Evolutionary conservation across 1,139 yeast genomes (phyloP).

Genomic region (Pneumocystis murina): DNA sequence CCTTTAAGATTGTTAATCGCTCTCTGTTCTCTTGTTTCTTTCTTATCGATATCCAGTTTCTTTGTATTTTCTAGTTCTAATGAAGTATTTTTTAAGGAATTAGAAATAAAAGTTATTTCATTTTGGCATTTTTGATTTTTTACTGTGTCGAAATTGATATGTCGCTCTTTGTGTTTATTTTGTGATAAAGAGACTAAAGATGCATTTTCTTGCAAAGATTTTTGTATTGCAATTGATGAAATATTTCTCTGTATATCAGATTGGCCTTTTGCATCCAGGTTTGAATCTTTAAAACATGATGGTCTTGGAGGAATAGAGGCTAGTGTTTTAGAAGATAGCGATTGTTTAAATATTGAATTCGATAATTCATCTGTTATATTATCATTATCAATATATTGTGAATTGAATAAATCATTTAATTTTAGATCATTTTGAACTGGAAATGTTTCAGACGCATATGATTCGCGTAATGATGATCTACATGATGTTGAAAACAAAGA

Average conservation of each 20-base stretch:
- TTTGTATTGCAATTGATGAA: not conserved
- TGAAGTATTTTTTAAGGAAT: not conserved
- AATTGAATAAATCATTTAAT: not conserved
- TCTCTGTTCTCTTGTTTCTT: slow-evolving; percentile 13
- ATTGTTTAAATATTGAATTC: not conserved
- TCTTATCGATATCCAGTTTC: not conserved
- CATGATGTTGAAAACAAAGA: not conserved
- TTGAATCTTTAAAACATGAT: not conserved
- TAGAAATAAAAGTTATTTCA: not conserved
- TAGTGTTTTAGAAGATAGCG: not conserved
- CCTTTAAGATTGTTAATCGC: slow-evolving; percentile 26
- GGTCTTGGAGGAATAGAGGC: not conserved
- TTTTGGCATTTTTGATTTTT: not conserved
- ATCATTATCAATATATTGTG: not conserved
- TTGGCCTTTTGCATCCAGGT: not conserved
- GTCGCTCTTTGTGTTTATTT: not conserved
- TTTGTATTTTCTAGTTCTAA: not conserved
- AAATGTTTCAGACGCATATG: not conserved
- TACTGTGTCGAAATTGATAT: not conserved
- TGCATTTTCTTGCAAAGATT: not conserved
- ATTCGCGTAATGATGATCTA: not conserved
- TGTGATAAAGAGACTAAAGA: not conserved
- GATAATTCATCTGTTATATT: not conserved
- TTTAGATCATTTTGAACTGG: not conserved
- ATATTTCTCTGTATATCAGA: not conserved